Percentiles rank a stretch among this genome's conserved stretches.
Evolutionary conservation across 345 rosid species (phyloP).

Genomic region (Adansonia digitata): DNA sequence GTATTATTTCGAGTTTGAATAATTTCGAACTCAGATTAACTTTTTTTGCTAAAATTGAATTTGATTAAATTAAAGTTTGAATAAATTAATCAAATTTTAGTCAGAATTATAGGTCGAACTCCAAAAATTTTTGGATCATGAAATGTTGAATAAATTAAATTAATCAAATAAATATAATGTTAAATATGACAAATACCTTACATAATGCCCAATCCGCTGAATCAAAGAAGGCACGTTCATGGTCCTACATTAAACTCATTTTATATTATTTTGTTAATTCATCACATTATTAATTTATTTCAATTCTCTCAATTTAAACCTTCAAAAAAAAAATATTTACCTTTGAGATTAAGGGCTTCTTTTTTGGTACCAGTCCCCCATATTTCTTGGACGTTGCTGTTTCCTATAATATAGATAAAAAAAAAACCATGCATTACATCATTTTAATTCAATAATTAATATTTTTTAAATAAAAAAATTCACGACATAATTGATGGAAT

Average conservation of each 20-base stretch:
- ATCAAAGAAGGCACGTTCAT: conserved; percentile 78
- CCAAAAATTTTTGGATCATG: too few species aligned
- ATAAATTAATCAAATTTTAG: too few species aligned
- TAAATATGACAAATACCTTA: conserved; percentile 44
- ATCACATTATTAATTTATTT: background rate
- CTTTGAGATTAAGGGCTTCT: conserved; percentile 74
- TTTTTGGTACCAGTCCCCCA: conserved; percentile 71
- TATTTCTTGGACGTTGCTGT: conserved; percentile 39
- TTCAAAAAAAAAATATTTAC: conserved; percentile 9
- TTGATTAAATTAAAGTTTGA: too few species aligned
- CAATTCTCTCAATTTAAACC: background rate
- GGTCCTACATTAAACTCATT: conserved; percentile 45
- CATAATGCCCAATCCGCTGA: conserved; percentile 89
- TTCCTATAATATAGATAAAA: conserved; percentile 19
- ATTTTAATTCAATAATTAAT: background rate
- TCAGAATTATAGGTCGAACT: too few species aligned
- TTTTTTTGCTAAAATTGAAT: too few species aligned
- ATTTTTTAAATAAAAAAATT: too few species aligned
- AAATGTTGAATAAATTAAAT: too few species aligned
- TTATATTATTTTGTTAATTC: background rate
- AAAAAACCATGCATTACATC: too few species aligned
- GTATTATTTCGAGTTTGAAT: too few species aligned
- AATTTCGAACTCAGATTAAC: too few species aligned
- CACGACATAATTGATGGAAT: too few species aligned
- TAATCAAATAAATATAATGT: too few species aligned